phyloP scores from a whole-genome alignment of 225 moss, liverwort and hornwort genomes.

The Lunularia cruciata region DNA sequence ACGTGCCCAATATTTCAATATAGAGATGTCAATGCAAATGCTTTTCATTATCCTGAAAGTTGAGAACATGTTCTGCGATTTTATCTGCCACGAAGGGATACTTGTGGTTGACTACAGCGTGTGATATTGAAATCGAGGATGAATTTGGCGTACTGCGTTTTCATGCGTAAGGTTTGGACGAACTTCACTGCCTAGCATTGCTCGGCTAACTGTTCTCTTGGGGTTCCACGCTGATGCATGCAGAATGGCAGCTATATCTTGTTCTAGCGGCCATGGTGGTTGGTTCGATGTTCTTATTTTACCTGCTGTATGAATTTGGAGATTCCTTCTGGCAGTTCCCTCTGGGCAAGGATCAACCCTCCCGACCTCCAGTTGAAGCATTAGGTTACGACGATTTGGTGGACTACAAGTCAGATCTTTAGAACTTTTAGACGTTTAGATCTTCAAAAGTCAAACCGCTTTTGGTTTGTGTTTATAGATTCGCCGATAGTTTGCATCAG shows the following conservation, averaged over 20 bases:
- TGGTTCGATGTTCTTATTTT: slow-evolving; percentile 21
- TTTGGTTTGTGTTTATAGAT: neutral
- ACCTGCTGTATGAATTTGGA: slow-evolving; percentile 17
- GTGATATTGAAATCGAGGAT: no score
- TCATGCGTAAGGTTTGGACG: no score
- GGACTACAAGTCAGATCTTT: slow-evolving; percentile 21
- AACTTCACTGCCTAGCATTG: no score
- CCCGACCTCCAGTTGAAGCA: slow-evolving; percentile 1
- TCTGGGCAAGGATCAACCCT: neutral
- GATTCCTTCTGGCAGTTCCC: slow-evolving; percentile 33
- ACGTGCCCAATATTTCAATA: neutral
- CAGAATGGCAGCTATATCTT: slow-evolving; percentile 42
- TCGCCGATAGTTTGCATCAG: neutral
- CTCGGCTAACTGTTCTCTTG: neutral
- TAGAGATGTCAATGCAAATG: neutral
- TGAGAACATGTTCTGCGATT: neutral
- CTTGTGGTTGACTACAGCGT: no score
- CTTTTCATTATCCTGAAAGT: neutral
- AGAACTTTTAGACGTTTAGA: neutral
- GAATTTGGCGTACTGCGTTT: neutral
- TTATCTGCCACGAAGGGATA: neutral
- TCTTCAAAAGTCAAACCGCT: neutral
- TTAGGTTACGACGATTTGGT: slow-evolving; percentile 18
- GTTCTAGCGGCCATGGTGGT: slow-evolving; percentile 21
- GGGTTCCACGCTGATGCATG: slow-evolving; percentile 1